These are phyloP conservation scores for Talaromyces sp. DNA, from an alignment of 2,329 filamentous ascomycete genomes.

Conservation along the genomic window DNA sequence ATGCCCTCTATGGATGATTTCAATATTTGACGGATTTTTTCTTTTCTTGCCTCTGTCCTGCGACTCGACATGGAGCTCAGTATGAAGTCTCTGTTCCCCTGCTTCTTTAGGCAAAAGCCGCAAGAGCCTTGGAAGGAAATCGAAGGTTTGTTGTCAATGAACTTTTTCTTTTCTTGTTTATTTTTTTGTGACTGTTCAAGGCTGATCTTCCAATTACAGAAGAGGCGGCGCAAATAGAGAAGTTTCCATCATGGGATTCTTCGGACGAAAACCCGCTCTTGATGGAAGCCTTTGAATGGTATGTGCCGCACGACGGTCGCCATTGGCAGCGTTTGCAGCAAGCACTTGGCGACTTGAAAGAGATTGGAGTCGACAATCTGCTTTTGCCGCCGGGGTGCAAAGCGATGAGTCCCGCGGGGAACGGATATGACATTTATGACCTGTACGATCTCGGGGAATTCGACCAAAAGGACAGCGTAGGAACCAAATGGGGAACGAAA, in stretches of 20 bases:
- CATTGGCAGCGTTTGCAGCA: slow-evolving; percentile 57
- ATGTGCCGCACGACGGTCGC: slow-evolving; percentile 54
- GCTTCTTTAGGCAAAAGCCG: slow-evolving; percentile 13
- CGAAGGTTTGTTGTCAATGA: slow-evolving; percentile 14
- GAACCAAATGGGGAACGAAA: slow-evolving; percentile 65
- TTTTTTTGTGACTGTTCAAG: not conserved
- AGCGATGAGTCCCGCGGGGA: slow-evolving; percentile 55
- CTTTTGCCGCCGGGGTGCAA: slow-evolving; percentile 72
- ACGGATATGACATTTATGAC: slow-evolving; percentile 67
- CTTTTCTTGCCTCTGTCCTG: too few species aligned
- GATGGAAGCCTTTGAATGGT: slow-evolving; percentile 70
- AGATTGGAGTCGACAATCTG: slow-evolving; percentile 56
- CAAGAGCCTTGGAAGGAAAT: slow-evolving; percentile 18
- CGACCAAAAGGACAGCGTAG: slow-evolving; percentile 58
- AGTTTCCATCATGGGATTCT: slow-evolving; percentile 25
- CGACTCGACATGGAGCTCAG: not conserved
- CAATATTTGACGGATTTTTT: not conserved
- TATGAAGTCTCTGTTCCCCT: not conserved
- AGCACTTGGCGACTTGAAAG: slow-evolving; percentile 50
- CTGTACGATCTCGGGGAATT: slow-evolving; percentile 68
- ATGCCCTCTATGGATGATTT: not conserved
- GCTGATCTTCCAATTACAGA: slow-evolving; percentile 15
- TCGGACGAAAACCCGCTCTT: slow-evolving; percentile 43
- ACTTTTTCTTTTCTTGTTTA: not conserved
- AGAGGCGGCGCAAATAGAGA: slow-evolving; percentile 17